These are phyloP conservation scores for Kodamaea sagamina DNA, from an alignment of 805 yeast genomes.

Conservation along the genomic window DNA sequence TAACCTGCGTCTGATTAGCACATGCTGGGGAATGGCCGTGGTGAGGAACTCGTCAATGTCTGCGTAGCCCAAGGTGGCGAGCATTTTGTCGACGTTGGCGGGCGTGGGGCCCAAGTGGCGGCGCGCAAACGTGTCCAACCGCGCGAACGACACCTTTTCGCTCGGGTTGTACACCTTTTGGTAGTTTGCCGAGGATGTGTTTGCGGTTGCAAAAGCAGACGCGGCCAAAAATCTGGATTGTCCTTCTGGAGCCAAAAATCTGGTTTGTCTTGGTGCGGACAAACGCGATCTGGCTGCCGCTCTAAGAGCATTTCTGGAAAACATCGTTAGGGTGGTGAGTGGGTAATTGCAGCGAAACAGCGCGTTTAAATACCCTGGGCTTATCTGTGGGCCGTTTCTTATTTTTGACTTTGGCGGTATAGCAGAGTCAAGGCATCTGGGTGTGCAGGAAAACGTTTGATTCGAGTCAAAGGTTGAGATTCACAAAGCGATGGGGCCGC, in stretches of 20 bases:
- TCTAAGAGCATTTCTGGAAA: slow-evolving; percentile 16
- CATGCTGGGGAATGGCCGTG: slow-evolving; percentile 74
- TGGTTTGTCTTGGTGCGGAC: too few species aligned
- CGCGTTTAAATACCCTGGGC: too few species aligned
- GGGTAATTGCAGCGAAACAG: neutral
- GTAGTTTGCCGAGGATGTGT: slow-evolving; percentile 58
- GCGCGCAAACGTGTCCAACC: slow-evolving; percentile 80
- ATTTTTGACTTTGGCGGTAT: too few species aligned
- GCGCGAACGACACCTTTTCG: slow-evolving; percentile 21
- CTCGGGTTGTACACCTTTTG: slow-evolving; percentile 46
- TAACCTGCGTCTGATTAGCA: slow-evolving; percentile 68
- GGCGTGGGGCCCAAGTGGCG: slow-evolving; percentile 89
- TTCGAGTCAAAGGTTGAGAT: too few species aligned
- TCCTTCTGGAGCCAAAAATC: slow-evolving; percentile 2
- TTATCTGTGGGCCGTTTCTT: too few species aligned
- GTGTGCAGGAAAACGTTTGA: too few species aligned
- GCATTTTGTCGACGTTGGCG: slow-evolving; percentile 63
- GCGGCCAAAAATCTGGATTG: slow-evolving; percentile 4
- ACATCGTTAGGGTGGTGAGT: slow-evolving; percentile 4
- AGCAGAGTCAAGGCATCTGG: too few species aligned
- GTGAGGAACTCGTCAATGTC: slow-evolving; percentile 71
- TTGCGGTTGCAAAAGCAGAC: slow-evolving; percentile 36
- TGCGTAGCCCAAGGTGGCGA: slow-evolving; percentile 59
- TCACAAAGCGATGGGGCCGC: too few species aligned
- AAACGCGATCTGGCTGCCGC: slow-evolving; percentile 3